A percentile compares a stretch with the other conserved stretches of the same genome.
phyloP scores from a whole-genome alignment of 2,329 filamentous ascomycete genomes.

The Alternaria rosae region DNA sequence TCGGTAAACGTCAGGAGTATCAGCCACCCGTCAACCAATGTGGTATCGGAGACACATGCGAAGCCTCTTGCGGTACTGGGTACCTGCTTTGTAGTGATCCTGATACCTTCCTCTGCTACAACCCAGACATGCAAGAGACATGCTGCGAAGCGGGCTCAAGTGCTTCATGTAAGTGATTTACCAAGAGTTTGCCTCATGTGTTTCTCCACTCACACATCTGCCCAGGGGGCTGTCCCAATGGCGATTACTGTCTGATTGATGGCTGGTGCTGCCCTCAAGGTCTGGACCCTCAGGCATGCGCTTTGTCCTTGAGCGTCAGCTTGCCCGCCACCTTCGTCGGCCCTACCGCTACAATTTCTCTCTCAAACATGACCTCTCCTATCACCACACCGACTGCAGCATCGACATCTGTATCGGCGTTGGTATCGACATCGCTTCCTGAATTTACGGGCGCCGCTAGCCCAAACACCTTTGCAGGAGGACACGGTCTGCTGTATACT shows the following conservation, averaged over 20 bases:
- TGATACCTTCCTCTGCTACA: neutral
- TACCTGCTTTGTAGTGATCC: neutral
- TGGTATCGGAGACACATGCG: neutral
- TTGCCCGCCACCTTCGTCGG: neutral
- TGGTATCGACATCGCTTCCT: neutral
- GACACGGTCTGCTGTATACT: neutral
- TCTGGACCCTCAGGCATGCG: neutral
- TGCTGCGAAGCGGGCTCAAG: neutral
- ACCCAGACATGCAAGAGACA: neutral
- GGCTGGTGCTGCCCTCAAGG: neutral
- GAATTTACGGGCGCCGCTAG: neutral
- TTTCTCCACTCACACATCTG: neutral
- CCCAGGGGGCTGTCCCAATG: neutral
- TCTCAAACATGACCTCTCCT: neutral
- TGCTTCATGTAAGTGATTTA: neutral
- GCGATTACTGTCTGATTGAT: neutral
- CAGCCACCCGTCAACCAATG: neutral
- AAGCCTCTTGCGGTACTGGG: neutral
- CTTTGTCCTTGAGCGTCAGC: neutral
- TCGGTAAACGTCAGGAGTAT: neutral
- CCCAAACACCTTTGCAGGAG: neutral
- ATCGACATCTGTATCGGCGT: neutral
- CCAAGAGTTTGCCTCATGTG: neutral
- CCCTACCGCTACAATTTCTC: neutral
- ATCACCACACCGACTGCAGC: neutral